phyloP scores from a whole-genome alignment of 2,329 filamentous ascomycete genomes.

The Gremmenia infestans region DNA sequence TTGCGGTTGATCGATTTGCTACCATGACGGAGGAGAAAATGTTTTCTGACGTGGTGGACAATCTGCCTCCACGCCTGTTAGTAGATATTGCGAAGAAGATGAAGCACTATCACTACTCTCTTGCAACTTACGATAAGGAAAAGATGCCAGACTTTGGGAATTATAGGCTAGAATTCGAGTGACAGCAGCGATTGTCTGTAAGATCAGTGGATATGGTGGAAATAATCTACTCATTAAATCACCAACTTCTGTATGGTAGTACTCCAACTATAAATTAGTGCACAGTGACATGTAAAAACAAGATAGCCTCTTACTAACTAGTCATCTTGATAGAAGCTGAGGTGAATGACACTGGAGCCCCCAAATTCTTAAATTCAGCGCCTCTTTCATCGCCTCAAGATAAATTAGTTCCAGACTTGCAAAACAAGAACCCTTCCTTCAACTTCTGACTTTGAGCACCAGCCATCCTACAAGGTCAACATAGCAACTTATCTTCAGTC shows the following conservation, averaged over 20 bases:
- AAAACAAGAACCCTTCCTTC: too few relatives aligned
- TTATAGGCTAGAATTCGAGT: background rate
- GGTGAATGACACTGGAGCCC: too few relatives aligned
- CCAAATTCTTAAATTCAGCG: too few relatives aligned
- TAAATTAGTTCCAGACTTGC: too few relatives aligned
- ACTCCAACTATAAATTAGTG: background rate
- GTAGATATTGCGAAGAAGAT: background rate
- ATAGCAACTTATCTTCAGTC: background rate
- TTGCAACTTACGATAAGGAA: background rate
- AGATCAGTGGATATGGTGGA: background rate
- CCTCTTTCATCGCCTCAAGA: too few relatives aligned
- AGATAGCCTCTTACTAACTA: too few relatives aligned
- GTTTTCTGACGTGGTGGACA: background rate
- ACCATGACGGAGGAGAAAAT: background rate
- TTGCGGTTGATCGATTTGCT: background rate
- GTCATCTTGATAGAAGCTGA: too few relatives aligned
- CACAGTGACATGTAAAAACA: too few relatives aligned
- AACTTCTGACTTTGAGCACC: too few relatives aligned
- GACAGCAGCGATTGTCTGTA: background rate
- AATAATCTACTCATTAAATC: background rate
- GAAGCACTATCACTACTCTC: background rate
- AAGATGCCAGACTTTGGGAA: background rate
- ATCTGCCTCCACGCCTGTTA: background rate
- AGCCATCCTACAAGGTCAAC: background rate
- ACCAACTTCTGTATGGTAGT: background rate